Percentiles rank a stretch among this genome's conserved stretches.
Evolutionary conservation across 2,329 filamentous ascomycete species (phyloP).

Genomic region (Colletotrichum eremochloae): DNA sequence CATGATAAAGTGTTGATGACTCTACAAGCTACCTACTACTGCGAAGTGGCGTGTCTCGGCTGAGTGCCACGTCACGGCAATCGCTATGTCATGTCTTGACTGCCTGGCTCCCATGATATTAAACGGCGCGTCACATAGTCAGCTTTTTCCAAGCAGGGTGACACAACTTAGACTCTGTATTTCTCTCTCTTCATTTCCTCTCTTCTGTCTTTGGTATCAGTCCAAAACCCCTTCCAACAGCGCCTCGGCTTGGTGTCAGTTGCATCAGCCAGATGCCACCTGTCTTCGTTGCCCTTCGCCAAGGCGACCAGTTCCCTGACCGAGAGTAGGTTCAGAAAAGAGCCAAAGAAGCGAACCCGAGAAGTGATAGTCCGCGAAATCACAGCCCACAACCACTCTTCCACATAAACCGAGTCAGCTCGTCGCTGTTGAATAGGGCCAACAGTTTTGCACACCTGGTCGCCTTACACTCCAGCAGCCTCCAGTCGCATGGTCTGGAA

Average conservation of each 20-base stretch:
- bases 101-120: not conserved
- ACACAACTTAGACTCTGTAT: not conserved
- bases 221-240: not conserved
- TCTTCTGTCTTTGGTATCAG: not conserved
- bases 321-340: not conserved
- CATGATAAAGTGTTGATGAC: not conserved
- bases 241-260: not conserved
- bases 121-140: not conserved
- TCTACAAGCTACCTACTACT: constrained; percentile 1
- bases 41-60: constrained; percentile 10
- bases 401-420: not conserved
- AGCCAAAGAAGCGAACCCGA: no score
- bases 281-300: not conserved
- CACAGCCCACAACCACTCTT: not conserved
- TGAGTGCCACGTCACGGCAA: not conserved
- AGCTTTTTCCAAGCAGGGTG: not conserved
- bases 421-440: not conserved
- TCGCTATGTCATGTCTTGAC: not conserved
- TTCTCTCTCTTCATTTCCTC: not conserved
- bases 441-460: not conserved
- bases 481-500: not conserved
- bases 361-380: not conserved
- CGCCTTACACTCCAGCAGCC: not conserved
- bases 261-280: not conserved
- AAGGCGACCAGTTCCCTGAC: not conserved